Evolutionary conservation across 257 asterid genomes (phyloP), one percentile per base, ranked within the genome.

Genomic region (Osmanthus fragrans): DNA sequence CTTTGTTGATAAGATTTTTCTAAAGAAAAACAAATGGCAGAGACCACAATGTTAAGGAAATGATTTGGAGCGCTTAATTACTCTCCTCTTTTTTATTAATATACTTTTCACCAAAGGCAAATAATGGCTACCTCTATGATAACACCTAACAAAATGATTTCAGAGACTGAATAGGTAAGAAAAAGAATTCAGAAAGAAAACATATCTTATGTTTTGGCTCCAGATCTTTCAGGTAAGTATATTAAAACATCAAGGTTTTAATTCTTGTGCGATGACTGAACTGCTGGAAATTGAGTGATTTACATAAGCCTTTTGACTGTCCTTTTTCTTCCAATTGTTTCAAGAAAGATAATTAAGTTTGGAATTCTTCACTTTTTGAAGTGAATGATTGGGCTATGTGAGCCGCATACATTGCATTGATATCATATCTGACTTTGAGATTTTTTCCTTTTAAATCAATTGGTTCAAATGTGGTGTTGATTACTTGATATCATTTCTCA

Each of bases 21-120:
- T 36, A 27, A 47, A 56, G 78, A 4, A 32, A 72, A n/a, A 56
- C 30, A 66, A 72, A 64, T 51, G 78, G 58, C 42, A 21, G 77
- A 65, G 78, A 32, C 13, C 23, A 54, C 71, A 13, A 45, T 64
- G 39, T 65, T 71, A 56, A 49, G 64, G 25, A 67, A 77, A 72
- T n/a, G 27, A 54, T 54, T n/a, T 54, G 27, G 65, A 73, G 25
- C 37, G n/a, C 40, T 64, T 42, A 42, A 19, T 71, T 32, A 54
- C 80, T 71, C 45, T 64, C 49, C 72, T 25, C 70, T 64, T 63
- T 74, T 36, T 64, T 77, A 69, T 45, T 67, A 64, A 76, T 54
- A 36, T 47, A 34, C 42, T 71, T 71, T 47, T 36, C 18, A 36
- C 71, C 2, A 51, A 73, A 37, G 13, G 32, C 11, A 70, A 27